Percentiles rank a stretch among this genome's conserved stretches.
Evolutionary conservation across 345 rosid species (phyloP).

Genomic region (Lepidium aucheri): DNA sequence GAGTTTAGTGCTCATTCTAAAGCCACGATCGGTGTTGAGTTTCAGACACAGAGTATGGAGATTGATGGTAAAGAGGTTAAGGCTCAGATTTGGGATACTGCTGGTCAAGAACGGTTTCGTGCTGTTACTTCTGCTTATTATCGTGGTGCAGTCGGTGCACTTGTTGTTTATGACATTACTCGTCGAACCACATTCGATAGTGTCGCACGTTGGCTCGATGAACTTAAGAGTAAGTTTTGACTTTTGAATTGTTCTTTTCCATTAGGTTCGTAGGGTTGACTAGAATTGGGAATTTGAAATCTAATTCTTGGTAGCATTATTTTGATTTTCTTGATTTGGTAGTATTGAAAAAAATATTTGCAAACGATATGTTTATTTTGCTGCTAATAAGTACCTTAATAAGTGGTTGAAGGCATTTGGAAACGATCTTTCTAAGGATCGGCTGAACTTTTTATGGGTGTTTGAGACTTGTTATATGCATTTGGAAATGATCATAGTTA

Average conservation of each 20-base stretch:
- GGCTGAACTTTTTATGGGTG: too few species aligned
- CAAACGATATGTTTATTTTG: too few species aligned
- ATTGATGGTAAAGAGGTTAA: conserved; percentile 85
- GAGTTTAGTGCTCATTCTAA: conserved; percentile 83
- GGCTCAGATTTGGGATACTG: conserved; percentile 99
- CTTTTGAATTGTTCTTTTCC: background rate
- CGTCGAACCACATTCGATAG: conserved; percentile 66
- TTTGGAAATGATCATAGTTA: too few species aligned
- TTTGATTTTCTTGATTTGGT: background rate
- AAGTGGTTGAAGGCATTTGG: too few species aligned
- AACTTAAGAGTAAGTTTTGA: conserved; percentile 54
- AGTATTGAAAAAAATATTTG: too few species aligned
- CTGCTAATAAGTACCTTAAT: too few species aligned
- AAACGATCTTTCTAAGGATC: too few species aligned
- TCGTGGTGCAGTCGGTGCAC: conserved; percentile 90
- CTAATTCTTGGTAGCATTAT: background rate
- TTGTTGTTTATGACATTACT: conserved; percentile 75
- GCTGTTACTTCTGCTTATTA: conserved; percentile 95
- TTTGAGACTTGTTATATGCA: too few species aligned
- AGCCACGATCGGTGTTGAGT: conserved; percentile 91
- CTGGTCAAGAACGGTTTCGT: conserved; percentile 92
- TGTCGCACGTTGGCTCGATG: conserved; percentile 82
- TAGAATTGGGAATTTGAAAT: background rate
- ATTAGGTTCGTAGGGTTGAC: conserved; percentile 1
- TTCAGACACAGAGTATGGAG: conserved; percentile 83